Percentiles rank a stretch among this genome's conserved stretches.
Evolutionary conservation across 2,329 filamentous ascomycete species (phyloP).

Genomic region (Paecilomyces fulvus): DNA sequence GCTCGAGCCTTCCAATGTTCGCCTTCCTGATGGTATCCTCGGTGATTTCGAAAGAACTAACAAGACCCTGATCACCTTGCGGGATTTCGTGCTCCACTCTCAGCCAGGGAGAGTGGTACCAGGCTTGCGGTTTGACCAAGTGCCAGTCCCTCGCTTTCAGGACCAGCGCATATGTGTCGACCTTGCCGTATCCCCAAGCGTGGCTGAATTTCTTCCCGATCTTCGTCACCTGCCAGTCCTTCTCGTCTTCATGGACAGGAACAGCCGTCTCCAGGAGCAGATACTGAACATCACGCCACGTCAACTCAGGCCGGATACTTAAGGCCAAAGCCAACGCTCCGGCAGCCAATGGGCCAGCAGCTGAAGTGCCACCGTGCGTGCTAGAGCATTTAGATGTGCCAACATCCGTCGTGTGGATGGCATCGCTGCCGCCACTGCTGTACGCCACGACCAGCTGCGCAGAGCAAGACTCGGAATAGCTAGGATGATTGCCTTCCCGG

Average conservation of each 20-base stretch:
- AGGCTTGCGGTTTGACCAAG: constrained; percentile 87
- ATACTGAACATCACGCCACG: constrained; percentile 93
- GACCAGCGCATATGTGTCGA: constrained; percentile 79
- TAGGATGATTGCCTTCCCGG: constrained; percentile 76
- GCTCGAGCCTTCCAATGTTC: constrained; percentile 81
- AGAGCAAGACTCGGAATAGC: constrained; percentile 94
- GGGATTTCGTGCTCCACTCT: constrained; percentile 81
- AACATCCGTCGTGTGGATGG: constrained; percentile 95
- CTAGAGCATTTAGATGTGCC: constrained; percentile 70
- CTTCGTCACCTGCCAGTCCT: constrained; percentile 72
- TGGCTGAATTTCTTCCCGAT: constrained; percentile 87
- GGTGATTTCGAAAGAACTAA: constrained; percentile 74
- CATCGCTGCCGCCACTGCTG: constrained; percentile 79
- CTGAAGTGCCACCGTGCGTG: constrained; percentile 89
- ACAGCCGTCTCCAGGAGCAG: constrained; percentile 77
- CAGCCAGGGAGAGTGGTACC: constrained; percentile 90
- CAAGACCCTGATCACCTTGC: constrained; percentile 70
- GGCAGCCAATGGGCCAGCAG: constrained; percentile 84
- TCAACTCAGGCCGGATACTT: constrained; percentile 73
- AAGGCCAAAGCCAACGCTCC: constrained; percentile 87
- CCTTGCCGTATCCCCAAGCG: constrained; percentile 90
- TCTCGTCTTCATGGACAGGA: constrained; percentile 63
- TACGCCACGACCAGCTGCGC: constrained; percentile 94
- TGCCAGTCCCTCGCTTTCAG: constrained; percentile 79
- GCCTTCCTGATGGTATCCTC: constrained; percentile 68